Evolutionary conservation across 108 stramenopile genomes (phyloP).

Genomic region (Nitzschia inconspicua): DNA sequence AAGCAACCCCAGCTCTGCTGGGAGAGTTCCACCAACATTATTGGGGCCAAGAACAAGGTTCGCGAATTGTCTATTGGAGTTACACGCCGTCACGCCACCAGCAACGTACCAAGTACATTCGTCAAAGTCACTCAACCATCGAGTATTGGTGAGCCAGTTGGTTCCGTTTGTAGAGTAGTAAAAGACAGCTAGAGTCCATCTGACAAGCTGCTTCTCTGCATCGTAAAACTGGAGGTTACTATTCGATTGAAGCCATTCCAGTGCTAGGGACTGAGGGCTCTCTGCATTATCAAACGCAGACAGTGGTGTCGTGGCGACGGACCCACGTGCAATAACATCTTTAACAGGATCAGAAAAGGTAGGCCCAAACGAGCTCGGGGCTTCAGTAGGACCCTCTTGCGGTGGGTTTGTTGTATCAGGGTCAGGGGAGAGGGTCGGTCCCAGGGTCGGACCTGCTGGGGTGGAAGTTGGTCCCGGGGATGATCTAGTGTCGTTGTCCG

Average conservation of each 20-base stretch:
- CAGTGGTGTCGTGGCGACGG: slow-evolving; percentile 9
- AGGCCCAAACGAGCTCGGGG: slow-evolving; percentile 3
- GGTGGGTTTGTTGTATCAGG: not conserved
- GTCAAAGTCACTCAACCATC: slow-evolving; percentile 40
- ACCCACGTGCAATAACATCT: slow-evolving; percentile 8
- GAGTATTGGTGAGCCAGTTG: slow-evolving; percentile 29
- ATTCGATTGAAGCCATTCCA: slow-evolving; percentile 22
- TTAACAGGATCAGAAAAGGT: slow-evolving; percentile 3
- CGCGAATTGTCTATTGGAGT: slow-evolving; percentile 16
- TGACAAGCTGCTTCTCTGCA: slow-evolving; percentile 21
- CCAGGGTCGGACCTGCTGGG: not conserved
- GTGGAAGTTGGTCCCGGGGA: not conserved
- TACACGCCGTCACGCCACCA: slow-evolving; percentile 16
- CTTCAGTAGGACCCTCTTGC: not conserved
- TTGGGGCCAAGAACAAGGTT: slow-evolving; percentile 33
- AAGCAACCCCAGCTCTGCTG: slow-evolving; percentile 31
- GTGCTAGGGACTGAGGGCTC: slow-evolving; percentile 15
- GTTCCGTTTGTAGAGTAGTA: slow-evolving; percentile 41
- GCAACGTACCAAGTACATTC: slow-evolving; percentile 38
- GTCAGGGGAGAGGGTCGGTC: slow-evolving; percentile 4
- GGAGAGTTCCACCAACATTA: slow-evolving; percentile 34
- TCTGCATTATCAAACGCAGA: slow-evolving; percentile 17
- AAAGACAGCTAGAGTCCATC: slow-evolving; percentile 36
- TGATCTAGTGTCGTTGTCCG: slow-evolving; percentile 7
- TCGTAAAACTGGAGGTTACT: slow-evolving; percentile 22